phyloP scores from a whole-genome alignment of 257 asterid species.

The Solanum lycopersicoides region DNA sequence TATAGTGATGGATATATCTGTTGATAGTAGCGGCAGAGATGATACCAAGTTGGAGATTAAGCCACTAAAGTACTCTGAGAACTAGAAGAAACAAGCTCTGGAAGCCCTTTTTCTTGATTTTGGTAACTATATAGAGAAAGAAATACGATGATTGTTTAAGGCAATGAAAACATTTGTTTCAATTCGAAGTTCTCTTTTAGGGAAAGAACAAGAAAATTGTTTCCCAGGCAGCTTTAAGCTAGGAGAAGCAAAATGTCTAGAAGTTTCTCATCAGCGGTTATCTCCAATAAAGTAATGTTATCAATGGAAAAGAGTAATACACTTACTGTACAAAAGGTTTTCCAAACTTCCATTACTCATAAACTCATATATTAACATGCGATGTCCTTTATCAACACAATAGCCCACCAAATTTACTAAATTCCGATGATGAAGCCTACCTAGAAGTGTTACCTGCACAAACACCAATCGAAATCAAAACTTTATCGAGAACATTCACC shows the following conservation, averaged over 20 bases:
- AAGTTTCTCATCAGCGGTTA: not conserved
- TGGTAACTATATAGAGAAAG: not conserved
- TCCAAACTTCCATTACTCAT: slow-evolving; percentile 98
- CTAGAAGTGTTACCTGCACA: slow-evolving; percentile 88
- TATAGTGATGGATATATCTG: not conserved
- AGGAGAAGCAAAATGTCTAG: not conserved
- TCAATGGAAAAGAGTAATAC: not conserved
- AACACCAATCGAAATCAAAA: not conserved
- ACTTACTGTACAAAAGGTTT: slow-evolving; percentile 75
- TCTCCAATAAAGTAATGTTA: not conserved
- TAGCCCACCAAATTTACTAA: slow-evolving; percentile 95
- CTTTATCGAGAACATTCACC: not conserved
- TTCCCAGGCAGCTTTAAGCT: not conserved
- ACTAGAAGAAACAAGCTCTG: not conserved
- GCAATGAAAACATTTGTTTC: not conserved
- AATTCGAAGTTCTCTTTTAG: not conserved
- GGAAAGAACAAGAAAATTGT: not conserved
- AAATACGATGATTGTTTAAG: not conserved
- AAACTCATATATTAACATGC: slow-evolving; percentile 78
- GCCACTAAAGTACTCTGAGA: not conserved
- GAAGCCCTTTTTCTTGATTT: not conserved
- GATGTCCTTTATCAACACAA: slow-evolving; percentile 91
- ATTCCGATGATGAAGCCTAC: slow-evolving; percentile 88
- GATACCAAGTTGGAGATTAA: not conserved
- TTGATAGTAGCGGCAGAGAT: not conserved